Base-by-base conservation (phyloP, 2,329 filamentous ascomycete species). In the Diplodia mutila region DNA sequence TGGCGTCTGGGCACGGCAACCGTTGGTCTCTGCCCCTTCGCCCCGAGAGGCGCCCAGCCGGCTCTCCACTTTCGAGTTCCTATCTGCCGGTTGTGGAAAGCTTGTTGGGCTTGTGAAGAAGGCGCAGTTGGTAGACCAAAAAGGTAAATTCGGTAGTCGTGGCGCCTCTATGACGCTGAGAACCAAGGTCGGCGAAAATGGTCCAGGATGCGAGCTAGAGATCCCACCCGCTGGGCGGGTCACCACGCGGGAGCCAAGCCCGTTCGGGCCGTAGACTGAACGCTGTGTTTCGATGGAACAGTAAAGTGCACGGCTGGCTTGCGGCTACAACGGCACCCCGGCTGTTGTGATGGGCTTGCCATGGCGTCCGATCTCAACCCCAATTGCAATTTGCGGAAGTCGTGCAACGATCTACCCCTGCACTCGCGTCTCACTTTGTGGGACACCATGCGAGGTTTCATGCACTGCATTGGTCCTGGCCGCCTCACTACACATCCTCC, bases 101-200 rank as follows among this genome's bases (percentile, higher is more conserved):
- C 59, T 49, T 63, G 57, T 61, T 16, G 18, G 4, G 7, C 11
- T 12, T 34, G 27, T 29, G 6, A 18, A 54, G 27, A 54, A 21
- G 4, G 14, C 12, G 21, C 12, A 27, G 49, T 14, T 27, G 16
- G 27, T 9, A 29, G 27, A 27, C 8, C 16, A n/a, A 29, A 34
- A 29, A 6, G 18, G 18, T 37, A 37, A 29, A 37, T 54, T 16
- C 14, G 21, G 21, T 37, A 14, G 11, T 21, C 39, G 25, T 25
- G 57, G 57, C 23, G 39, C 42, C 39, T 63, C 59, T 37, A 63
- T 63, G 59, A 63, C 59, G 59, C 23, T 25, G 46, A 32, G 59
- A 63, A 48, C 42, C 27, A 48, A 27, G 59, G 18, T 27, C 25
- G 3, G 25, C 7, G 14, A 7, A 14, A n/a, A 4, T 23, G 7